A percentile compares a stretch with the other conserved stretches of the same genome.
These are phyloP conservation scores for Medicago truncatula DNA, from an alignment of 306 rosid genomes.

Conservation along the genomic window DNA sequence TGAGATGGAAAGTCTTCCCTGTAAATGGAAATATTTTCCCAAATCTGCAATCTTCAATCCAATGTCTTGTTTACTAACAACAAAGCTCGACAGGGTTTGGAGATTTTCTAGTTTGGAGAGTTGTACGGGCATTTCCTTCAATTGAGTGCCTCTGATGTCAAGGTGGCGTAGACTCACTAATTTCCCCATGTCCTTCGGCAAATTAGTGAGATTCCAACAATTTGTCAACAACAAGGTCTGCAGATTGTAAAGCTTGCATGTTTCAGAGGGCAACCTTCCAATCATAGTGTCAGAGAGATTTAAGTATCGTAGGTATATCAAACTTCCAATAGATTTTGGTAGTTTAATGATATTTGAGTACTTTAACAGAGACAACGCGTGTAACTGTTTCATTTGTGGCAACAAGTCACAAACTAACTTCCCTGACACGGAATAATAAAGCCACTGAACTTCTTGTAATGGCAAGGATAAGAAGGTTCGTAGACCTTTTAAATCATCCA, in stretches of 20 bases:
- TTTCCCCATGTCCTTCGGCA: no score
- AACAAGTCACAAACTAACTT: not conserved
- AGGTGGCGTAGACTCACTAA: no score
- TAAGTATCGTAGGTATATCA: constrained; percentile 42
- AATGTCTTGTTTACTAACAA: not conserved
- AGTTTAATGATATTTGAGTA: not conserved
- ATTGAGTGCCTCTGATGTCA: no score
- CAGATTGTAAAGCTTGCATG: constrained; percentile 32
- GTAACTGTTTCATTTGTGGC: not conserved
- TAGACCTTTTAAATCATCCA: not conserved
- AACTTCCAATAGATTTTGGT: constrained; percentile 4
- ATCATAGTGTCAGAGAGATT: not conserved
- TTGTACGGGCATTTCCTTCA: constrained; percentile 12
- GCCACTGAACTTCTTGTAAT: not conserved
- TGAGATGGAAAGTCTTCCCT: constrained; percentile 21
- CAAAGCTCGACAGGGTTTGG: constrained; percentile 15
- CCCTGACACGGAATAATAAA: not conserved
- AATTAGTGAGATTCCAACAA: not conserved
- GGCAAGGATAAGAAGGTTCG: constrained; percentile 11
- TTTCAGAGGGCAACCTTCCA: not conserved
- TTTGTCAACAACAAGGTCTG: constrained; percentile 23
- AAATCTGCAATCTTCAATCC: constrained; percentile 22
- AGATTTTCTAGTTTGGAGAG: constrained; percentile 11
- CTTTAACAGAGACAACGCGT: constrained; percentile 24
- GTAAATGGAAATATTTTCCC: not conserved